phyloP scores from a whole-genome alignment of 108 stramenopile species.

The Nitzschia sp. region DNA sequence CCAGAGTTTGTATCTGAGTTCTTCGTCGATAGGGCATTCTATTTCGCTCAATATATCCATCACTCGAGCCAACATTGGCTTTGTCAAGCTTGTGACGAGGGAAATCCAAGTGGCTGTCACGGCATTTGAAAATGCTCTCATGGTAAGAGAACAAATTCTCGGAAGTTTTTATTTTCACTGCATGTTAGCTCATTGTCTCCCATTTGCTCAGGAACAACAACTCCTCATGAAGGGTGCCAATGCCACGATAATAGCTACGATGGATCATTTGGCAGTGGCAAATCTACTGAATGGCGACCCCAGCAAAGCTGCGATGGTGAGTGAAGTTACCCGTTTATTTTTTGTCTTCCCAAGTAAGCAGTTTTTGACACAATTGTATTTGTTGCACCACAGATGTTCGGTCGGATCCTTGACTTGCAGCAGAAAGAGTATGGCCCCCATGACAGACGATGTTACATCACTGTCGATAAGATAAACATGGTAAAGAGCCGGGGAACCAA shows the following conservation, averaged over 20 bases:
- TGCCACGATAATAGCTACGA: constrained; percentile 44
- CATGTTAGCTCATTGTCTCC: not conserved
- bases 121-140: constrained; percentile 44
- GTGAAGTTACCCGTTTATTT: not conserved
- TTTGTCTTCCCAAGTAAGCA: not conserved
- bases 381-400: constrained; percentile 37
- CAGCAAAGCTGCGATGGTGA: constrained; percentile 41
- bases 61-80: constrained; percentile 49
- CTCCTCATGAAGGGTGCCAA: constrained; percentile 45
- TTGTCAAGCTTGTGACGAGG: constrained; percentile 37
- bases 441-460: constrained; percentile 32
- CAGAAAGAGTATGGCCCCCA: constrained; percentile 35
- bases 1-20: constrained; percentile 43
- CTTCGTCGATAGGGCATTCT: constrained; percentile 28
- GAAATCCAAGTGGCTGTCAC: constrained; percentile 31
- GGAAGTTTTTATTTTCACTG: not conserved
- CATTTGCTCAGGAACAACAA: constrained; percentile 31
- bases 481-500: constrained; percentile 27
- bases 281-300: constrained; percentile 44
- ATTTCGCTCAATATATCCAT: constrained; percentile 49
- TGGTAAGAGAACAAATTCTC: constrained; percentile 19
- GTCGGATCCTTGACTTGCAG: constrained; percentile 41
- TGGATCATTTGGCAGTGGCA: constrained; percentile 55
- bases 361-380: not conserved
- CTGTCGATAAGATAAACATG: constrained; percentile 43